Conservation (phyloP, 805 yeast species). For the Metschnikowia cerradonensis region DNA sequence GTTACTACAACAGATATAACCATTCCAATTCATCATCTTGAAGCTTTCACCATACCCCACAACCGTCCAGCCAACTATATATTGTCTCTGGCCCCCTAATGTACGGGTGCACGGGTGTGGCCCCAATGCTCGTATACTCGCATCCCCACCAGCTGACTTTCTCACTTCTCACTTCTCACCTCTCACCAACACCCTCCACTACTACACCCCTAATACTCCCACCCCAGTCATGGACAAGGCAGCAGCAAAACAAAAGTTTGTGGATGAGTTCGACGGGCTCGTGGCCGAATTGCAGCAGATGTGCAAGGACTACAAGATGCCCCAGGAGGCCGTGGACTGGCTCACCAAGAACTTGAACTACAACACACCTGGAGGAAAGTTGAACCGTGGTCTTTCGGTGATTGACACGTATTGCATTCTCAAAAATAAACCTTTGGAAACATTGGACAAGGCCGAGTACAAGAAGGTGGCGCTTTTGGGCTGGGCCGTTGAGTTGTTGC, state of each 20-base stretch:
- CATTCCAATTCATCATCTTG: too few relatives aligned
- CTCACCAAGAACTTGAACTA: slow-evolving; percentile 66
- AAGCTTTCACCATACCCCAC: too few relatives aligned
- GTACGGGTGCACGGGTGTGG: slow-evolving; percentile 7
- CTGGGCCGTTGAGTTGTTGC: slow-evolving; percentile 92
- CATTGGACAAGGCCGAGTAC: slow-evolving; percentile 66
- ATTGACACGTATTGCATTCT: slow-evolving; percentile 86
- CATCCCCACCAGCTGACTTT: neutral
- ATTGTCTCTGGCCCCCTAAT: too few relatives aligned
- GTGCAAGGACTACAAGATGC: slow-evolving; percentile 69
- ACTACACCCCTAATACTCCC: too few relatives aligned
- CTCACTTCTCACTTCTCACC: neutral
- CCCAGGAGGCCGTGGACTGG: slow-evolving; percentile 84
- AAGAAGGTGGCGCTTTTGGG: slow-evolving; percentile 84
- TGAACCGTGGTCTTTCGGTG: slow-evolving; percentile 94
- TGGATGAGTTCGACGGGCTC: slow-evolving; percentile 67
- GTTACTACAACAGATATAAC: too few relatives aligned
- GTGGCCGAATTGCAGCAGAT: slow-evolving; percentile 70
- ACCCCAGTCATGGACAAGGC: slow-evolving; percentile 24
- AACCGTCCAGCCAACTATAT: too few relatives aligned
- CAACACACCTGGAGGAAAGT: slow-evolving; percentile 95
- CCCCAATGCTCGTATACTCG: neutral
- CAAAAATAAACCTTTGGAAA: slow-evolving; percentile 53
- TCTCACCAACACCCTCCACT: slow-evolving; percentile 2
- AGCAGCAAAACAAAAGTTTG: slow-evolving; percentile 50